A percentile compares a stretch with the other conserved stretches of the same genome.
These are phyloP conservation scores for Aegle marmelos DNA, from an alignment of 345 rosid species.

Conservation along the genomic window DNA sequence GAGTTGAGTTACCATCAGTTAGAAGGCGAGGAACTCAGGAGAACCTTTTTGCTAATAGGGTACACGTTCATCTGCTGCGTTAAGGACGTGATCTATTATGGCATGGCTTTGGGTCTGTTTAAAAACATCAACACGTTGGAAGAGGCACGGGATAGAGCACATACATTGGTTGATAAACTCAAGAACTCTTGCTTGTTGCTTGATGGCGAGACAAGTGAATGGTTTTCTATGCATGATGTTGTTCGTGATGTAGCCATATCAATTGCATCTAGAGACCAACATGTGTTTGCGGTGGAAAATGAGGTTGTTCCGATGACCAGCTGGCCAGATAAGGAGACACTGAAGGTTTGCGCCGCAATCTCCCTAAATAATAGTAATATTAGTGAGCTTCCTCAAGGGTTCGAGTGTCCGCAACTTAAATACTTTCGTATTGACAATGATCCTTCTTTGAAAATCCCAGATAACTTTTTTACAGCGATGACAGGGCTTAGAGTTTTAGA, in stretches of 20 bases:
- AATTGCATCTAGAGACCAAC: background rate
- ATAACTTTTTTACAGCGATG: background rate
- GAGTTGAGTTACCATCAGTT: constrained; percentile 26
- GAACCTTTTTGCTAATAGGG: constrained; percentile 14
- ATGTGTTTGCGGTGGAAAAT: background rate
- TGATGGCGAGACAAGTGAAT: background rate
- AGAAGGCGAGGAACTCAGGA: constrained; percentile 10
- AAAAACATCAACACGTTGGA: background rate
- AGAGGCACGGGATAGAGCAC: constrained; percentile 5
- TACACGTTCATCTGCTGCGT: background rate
- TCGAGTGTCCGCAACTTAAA: background rate
- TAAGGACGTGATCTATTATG: constrained; percentile 11
- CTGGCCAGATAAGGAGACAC: background rate
- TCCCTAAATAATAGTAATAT: accelerated
- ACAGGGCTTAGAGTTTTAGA: background rate
- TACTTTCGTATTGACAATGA: accelerated
- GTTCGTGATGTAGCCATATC: constrained; percentile 10
- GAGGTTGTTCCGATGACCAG: accelerated
- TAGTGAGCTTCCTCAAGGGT: background rate
- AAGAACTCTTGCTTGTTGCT: background rate
- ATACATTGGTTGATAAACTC: background rate
- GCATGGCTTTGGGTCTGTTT: constrained; percentile 26
- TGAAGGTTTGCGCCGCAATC: background rate
- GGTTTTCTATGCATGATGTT: constrained; percentile 12
- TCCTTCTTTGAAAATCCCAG: background rate